Percentiles rank a stretch among this genome's conserved stretches.
These are phyloP conservation scores for Curvularia eragrostidis DNA, from an alignment of 2,329 filamentous ascomycete species.

Conservation along the genomic window DNA sequence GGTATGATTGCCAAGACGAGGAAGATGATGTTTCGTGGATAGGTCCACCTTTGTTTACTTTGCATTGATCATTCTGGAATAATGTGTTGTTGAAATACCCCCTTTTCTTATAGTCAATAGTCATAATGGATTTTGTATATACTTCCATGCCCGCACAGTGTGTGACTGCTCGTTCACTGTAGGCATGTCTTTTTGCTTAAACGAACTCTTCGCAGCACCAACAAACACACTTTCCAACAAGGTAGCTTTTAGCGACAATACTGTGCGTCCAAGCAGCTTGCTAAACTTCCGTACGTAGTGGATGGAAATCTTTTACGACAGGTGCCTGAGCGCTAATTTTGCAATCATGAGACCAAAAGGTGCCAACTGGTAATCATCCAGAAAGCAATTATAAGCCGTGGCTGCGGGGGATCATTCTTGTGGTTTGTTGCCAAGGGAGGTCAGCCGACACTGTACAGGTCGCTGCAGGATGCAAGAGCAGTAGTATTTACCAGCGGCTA, in stretches of 20 bases:
- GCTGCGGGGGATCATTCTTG: neutral
- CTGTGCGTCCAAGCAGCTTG: neutral
- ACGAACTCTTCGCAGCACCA: neutral
- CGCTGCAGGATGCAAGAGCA: neutral
- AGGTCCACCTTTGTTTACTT: neutral
- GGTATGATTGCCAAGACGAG: conserved; percentile 8
- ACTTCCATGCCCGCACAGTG: neutral
- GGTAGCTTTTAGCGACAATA: neutral
- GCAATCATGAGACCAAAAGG: neutral
- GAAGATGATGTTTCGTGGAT: conserved; percentile 1
- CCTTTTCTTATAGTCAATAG: neutral
- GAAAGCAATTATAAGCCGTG: neutral
- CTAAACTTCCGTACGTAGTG: neutral
- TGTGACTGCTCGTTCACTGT: neutral
- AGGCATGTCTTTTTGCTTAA: neutral
- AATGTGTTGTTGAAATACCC: neutral
- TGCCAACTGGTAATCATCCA: neutral
- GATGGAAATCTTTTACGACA: neutral
- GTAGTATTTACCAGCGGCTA: neutral
- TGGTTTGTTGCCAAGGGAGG: neutral
- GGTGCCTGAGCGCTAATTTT: neutral
- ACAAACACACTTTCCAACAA: neutral
- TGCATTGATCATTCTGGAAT: neutral
- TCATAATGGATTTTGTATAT: neutral
- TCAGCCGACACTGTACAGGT: conserved; percentile 7